phyloP scores from a whole-genome alignment of 2,329 filamentous ascomycete species.

The Fusarium caatingaense region DNA sequence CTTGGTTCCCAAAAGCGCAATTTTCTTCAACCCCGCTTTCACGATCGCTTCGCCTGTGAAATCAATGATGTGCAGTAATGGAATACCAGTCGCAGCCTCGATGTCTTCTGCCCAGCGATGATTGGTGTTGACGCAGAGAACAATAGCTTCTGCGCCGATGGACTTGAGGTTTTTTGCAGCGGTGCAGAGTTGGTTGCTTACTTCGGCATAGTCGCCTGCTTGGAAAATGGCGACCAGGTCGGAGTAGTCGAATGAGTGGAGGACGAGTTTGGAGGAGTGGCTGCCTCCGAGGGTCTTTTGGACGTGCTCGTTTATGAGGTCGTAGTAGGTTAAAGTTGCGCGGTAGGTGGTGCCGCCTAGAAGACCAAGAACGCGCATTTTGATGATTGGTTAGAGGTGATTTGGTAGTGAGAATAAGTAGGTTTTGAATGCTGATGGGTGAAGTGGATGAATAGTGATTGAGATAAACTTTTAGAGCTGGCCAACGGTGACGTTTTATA shows the following conservation, averaged over 20 bases:
- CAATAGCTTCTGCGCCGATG: constrained; percentile 11
- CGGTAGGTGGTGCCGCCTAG: constrained; percentile 15
- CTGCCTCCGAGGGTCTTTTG: background rate
- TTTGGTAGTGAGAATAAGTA: background rate
- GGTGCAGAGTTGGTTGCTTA: constrained; percentile 1
- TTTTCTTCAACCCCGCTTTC: background rate
- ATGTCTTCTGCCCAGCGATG: constrained; percentile 13
- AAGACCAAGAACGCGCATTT: constrained; percentile 10
- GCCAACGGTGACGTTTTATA: background rate
- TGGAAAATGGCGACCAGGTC: background rate
- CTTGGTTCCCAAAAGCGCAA: background rate
- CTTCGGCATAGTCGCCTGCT: constrained; percentile 10
- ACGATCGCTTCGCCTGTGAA: background rate
- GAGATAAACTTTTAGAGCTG: background rate
- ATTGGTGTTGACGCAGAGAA: constrained; percentile 20
- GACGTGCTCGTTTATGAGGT: constrained; percentile 14
- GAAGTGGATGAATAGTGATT: background rate
- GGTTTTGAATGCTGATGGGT: no score
- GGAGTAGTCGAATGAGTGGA: constrained; percentile 6
- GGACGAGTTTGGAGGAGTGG: constrained; percentile 10
- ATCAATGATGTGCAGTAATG: constrained; percentile 4
- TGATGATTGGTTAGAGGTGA: background rate
- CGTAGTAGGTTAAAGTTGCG: constrained; percentile 5
- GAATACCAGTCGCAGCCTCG: background rate
- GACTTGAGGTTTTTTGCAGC: constrained; percentile 12